These are phyloP conservation scores for Fusarium sulawesiense DNA, from an alignment of 2,329 filamentous ascomycete genomes.

Conservation along the genomic window DNA sequence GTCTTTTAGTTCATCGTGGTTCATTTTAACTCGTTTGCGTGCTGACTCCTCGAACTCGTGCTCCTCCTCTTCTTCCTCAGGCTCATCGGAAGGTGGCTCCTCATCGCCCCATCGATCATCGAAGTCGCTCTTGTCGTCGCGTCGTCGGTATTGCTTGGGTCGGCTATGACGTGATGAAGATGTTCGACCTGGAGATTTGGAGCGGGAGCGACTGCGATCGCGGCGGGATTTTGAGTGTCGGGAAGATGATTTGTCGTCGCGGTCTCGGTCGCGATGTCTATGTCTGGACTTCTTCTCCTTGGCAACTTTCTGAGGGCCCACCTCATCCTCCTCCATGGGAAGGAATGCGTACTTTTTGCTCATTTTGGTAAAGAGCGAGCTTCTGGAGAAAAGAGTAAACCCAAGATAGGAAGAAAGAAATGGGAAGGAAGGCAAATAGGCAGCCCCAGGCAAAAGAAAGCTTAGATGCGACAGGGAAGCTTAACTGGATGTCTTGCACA, in stretches of 20 bases:
- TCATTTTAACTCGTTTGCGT: conserved; percentile 75
- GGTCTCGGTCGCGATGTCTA: conserved; percentile 54
- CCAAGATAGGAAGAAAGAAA: not conserved
- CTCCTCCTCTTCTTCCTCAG: conserved; percentile 60
- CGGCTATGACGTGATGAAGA: conserved; percentile 48
- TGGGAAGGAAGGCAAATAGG: not conserved
- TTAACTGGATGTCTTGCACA: conserved; percentile 5
- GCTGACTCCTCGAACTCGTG: conserved; percentile 75
- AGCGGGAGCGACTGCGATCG: conserved; percentile 51
- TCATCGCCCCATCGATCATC: conserved; percentile 88
- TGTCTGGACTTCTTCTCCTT: conserved; percentile 61
- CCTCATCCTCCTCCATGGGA: conserved; percentile 73
- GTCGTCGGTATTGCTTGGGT: conserved; percentile 58
- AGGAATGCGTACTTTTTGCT: conserved; percentile 74
- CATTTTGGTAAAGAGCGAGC: conserved; percentile 49
- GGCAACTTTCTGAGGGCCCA: conserved; percentile 65
- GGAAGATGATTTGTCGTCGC: conserved; percentile 48
- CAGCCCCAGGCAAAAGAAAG: conserved; percentile 16
- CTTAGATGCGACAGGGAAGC: conserved; percentile 20
- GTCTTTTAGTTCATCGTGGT: conserved; percentile 62
- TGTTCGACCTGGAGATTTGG: conserved; percentile 47
- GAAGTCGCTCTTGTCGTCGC: conserved; percentile 63
- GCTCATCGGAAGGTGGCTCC: conserved; percentile 62
- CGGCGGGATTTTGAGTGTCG: conserved; percentile 44
- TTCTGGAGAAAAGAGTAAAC: not conserved